Evolutionary conservation across 2,329 filamentous ascomycete species (phyloP).

Genomic region (Penicillium sp.): DNA sequence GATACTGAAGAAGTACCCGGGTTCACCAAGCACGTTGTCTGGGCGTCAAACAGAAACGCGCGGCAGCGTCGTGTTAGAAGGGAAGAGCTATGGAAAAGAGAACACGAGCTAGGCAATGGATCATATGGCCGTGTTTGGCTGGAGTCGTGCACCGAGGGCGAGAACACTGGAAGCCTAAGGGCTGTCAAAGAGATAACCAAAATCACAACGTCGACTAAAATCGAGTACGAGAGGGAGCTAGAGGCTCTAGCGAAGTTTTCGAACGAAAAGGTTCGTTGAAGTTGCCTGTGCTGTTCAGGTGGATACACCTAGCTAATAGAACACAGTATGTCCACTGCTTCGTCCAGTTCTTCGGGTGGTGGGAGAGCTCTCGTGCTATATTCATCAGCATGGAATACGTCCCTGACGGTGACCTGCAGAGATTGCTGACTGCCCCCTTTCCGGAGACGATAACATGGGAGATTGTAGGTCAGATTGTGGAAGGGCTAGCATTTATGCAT

Average conservation of each 20-base stretch:
- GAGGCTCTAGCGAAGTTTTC: slow-evolving; percentile 14
- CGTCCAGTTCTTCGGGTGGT: slow-evolving; percentile 42
- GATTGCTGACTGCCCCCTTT: slow-evolving; percentile 24
- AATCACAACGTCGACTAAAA: not conserved
- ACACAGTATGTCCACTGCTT: slow-evolving; percentile 22
- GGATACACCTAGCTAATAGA: no score
- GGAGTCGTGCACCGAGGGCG: no score
- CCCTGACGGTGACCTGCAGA: slow-evolving; percentile 35
- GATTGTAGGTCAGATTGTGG: slow-evolving; percentile 35
- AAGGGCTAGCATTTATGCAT: slow-evolving; percentile 41
- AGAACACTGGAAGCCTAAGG: no score
- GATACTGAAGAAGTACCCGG: no score
- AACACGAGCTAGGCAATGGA: no score
- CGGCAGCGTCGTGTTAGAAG: no score
- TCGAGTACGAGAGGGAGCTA: slow-evolving; percentile 15
- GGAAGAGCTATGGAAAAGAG: no score
- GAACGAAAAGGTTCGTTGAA: slow-evolving; percentile 8
- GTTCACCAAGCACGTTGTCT: no score
- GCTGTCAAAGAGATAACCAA: no score
- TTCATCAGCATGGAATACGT: slow-evolving; percentile 46
- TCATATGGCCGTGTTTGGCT: no score
- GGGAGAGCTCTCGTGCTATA: slow-evolving; percentile 28
- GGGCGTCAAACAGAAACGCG: no score
- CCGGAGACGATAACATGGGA: slow-evolving; percentile 29
- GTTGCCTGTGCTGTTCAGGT: no score